Conservation (phyloP, 1,139 yeast genomes). For the Taphrina confusa region DNA sequence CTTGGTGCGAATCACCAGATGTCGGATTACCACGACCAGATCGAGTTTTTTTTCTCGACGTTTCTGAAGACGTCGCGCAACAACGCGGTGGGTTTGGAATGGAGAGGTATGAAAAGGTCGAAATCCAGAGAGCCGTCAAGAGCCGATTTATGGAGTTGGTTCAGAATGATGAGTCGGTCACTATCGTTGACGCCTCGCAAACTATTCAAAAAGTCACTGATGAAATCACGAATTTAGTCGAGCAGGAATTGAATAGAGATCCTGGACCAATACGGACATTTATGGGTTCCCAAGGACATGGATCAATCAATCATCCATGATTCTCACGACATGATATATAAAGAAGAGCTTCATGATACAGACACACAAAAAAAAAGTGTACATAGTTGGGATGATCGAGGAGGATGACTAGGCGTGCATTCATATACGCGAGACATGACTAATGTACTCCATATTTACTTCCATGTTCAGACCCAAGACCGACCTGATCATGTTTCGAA, state of each 20-base stretch:
- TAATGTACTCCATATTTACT: slow-evolving; percentile 34
- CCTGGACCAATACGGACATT: not conserved
- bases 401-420: no score
- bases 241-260: not conserved
- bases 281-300: no score
- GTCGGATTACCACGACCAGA: slow-evolving; percentile 87
- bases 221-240: slow-evolving; percentile 42
- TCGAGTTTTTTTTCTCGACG: slow-evolving; percentile 71
- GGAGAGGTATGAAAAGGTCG: slow-evolving; percentile 78
- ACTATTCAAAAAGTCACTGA: slow-evolving; percentile 59
- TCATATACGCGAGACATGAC: slow-evolving; percentile 23
- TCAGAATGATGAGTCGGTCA: slow-evolving; percentile 17
- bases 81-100: slow-evolving; percentile 82
- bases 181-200: slow-evolving; percentile 61
- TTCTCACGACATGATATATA: no score
- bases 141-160: slow-evolving; percentile 51
- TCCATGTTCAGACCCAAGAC: slow-evolving; percentile 43
- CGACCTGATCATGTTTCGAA: slow-evolving; percentile 41
- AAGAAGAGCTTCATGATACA: no score
- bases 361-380: no score
- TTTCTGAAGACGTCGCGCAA: slow-evolving; percentile 54
- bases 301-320: no score
- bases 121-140: slow-evolving; percentile 72
- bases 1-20: slow-evolving; percentile 84
- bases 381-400: no score